Percentiles rank a stretch among this genome's conserved stretches.
Evolutionary conservation across 176 grass and related monocot species (phyloP).

Genomic region (Avena sativa): DNA sequence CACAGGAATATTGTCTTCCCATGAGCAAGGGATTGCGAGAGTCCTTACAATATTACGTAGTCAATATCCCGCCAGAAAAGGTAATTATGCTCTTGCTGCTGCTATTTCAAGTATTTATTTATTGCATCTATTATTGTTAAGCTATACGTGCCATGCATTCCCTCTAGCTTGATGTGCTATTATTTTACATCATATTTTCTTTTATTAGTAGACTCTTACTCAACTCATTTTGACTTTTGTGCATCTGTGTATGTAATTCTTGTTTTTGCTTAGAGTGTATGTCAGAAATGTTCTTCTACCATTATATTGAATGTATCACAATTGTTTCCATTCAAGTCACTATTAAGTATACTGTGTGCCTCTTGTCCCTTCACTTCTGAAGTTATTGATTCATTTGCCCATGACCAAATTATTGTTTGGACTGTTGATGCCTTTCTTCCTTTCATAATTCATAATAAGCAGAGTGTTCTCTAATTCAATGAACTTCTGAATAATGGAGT

Average conservation of each 20-base stretch:
- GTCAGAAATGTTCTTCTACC: background rate
- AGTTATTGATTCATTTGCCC: constrained; percentile 18
- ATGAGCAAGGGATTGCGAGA: constrained; percentile 13
- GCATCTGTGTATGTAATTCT: background rate
- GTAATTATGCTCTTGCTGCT: constrained; percentile 14
- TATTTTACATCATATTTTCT: background rate
- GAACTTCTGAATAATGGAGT: background rate
- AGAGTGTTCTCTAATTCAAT: background rate
- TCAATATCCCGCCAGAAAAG: background rate
- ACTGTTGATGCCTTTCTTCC: background rate
- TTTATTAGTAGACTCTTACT: background rate
- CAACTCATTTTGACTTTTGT: background rate
- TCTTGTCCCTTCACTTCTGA: constrained; percentile 16
- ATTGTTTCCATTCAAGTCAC: background rate
- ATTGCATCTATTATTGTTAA: constrained; percentile 1
- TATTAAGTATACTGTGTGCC: constrained; percentile 15
- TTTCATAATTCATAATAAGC: constrained; percentile 6
- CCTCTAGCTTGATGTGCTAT: background rate
- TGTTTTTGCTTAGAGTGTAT: background rate
- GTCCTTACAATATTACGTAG: constrained; percentile 7
- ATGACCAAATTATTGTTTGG: constrained; percentile 17
- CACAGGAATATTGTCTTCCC: constrained; percentile 10
- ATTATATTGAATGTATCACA: no score
- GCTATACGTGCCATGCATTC: constrained; percentile 18
- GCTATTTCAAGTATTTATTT: no score